Evolutionary conservation across 2,329 filamentous ascomycete genomes (phyloP), one percentile per base, ranked within the genome.

Genomic region (Alternaria triticina): DNA sequence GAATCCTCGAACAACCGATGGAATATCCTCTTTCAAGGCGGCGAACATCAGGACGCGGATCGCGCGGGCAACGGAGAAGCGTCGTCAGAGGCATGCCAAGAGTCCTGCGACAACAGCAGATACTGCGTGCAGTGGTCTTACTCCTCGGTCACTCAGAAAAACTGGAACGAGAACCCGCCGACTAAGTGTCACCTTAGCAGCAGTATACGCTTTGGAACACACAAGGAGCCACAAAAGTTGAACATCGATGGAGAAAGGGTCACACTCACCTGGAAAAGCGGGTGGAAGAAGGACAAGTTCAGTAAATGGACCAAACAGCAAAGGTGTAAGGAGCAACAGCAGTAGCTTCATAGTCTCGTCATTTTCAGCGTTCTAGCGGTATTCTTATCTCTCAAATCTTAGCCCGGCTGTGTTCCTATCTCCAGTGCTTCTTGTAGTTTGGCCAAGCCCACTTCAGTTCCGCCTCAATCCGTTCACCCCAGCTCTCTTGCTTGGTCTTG

Each of bases 61-160:
- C 69, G 67, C 17, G 70, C 74, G 1, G 54, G 45, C 5, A 61
- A 57, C 10, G 74, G 70, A 8, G 76, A 77, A 43, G 71, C 67
- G 1, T 74, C 71, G 0, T 70, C 70, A 51, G 71, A 75, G 17
- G 72, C 74, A 23, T 79, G 77, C 45, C 65, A 69, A 25, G 63
- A 70, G 9, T 71, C 72, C 5, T 79, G 77, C 46, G 69, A 72
- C 8, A 66, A 54, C 12, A 71, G 70, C 54, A 70, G 68, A 23
- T 70, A 70, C 45, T 79, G 77, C 57, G 69, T 79, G 30, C 75
- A 78, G 51, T 78, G 72, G 68, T 76, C 74, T 1, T 79, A 77
- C 47, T 78, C 76, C 1, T 73, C 73, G 2, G 40, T 73, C 2
- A 60, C 60, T 3, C 62, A 64, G 25, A 67, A 67, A 13, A 78